These are phyloP conservation scores for Fusarium domesticum DNA, from an alignment of 2,329 filamentous ascomycete genomes.

Conservation along the genomic window DNA sequence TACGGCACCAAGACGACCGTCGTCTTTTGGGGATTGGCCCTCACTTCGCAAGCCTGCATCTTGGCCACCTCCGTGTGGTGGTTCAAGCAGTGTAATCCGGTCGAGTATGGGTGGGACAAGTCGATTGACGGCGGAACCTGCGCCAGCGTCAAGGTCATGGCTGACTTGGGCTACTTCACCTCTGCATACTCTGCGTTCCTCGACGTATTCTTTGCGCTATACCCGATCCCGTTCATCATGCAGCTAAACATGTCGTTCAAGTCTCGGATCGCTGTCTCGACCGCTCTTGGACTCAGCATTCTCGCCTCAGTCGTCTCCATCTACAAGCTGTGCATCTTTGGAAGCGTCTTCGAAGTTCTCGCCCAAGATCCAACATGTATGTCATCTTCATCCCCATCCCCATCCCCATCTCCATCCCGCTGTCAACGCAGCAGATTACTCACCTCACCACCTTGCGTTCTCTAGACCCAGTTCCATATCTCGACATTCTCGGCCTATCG, in stretches of 20 bases:
- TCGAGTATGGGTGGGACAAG: slow-evolving; percentile 25
- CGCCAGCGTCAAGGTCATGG: slow-evolving; percentile 17
- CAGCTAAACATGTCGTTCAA: slow-evolving; percentile 27
- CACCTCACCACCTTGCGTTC: not conserved
- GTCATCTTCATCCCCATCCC: not conserved
- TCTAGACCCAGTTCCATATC: slow-evolving; percentile 19
- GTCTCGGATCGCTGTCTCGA: slow-evolving; percentile 21
- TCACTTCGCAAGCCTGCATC: slow-evolving; percentile 24
- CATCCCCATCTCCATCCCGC: too few relatives aligned
- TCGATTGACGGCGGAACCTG: slow-evolving; percentile 19
- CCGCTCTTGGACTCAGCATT: slow-evolving; percentile 24
- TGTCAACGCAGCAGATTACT: too few relatives aligned
- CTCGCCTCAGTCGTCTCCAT: slow-evolving; percentile 25
- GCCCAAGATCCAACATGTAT: slow-evolving; percentile 25
- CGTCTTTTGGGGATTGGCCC: slow-evolving; percentile 23
- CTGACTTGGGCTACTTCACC: slow-evolving; percentile 26
- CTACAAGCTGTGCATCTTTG: slow-evolving; percentile 28
- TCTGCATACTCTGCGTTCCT: slow-evolving; percentile 29
- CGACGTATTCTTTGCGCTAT: slow-evolving; percentile 28
- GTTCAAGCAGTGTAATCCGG: slow-evolving; percentile 25
- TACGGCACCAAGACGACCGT: slow-evolving; percentile 25
- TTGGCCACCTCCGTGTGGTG: slow-evolving; percentile 27
- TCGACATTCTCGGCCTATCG: slow-evolving; percentile 26
- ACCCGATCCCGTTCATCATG: slow-evolving; percentile 28
- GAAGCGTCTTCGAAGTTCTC: slow-evolving; percentile 21